A percentile compares a stretch with the other conserved stretches of the same genome.
phyloP scores from a whole-genome alignment of 2,329 filamentous ascomycete species.

The Emergomyces pasteurianus region DNA sequence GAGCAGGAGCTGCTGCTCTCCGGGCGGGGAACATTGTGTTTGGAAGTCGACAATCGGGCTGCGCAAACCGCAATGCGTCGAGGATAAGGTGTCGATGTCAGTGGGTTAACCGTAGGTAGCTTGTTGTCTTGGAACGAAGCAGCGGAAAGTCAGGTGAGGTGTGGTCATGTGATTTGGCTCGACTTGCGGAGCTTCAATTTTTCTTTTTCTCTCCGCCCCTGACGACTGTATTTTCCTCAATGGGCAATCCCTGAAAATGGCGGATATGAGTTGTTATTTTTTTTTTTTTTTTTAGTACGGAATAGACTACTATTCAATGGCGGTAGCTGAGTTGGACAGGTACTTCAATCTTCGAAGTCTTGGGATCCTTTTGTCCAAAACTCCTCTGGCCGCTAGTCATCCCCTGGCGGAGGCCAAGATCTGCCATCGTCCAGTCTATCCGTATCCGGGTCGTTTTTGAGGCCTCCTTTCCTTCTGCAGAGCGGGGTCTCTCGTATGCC shows the following conservation, averaged over 20 bases:
- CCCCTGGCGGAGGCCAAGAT: too few species aligned
- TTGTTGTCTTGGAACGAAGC: neutral
- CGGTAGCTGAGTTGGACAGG: too few species aligned
- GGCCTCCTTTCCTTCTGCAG: neutral
- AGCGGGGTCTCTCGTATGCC: neutral
- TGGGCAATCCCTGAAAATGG: too few species aligned
- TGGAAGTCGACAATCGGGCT: neutral
- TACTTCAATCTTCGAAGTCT: too few species aligned
- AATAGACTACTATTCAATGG: too few species aligned
- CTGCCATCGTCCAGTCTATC: neutral
- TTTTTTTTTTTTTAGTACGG: too few species aligned
- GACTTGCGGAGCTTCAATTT: too few species aligned
- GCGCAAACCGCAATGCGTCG: neutral
- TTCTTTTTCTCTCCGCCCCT: too few species aligned
- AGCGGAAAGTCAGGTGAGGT: conserved; percentile 1
- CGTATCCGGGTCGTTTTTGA: neutral
- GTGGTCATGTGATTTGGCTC: conserved; percentile 9
- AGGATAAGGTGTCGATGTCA: neutral
- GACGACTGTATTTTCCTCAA: too few species aligned
- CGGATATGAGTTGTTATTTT: too few species aligned
- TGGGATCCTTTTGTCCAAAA: too few species aligned
- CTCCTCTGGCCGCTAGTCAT: too few species aligned
- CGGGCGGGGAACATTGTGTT: conserved; percentile 30
- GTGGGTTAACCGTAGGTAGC: neutral
- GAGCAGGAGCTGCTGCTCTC: conserved; percentile 27